phyloP scores from a whole-genome alignment of 2,329 filamentous ascomycete species.

The Diaporthe aspalathi region DNA sequence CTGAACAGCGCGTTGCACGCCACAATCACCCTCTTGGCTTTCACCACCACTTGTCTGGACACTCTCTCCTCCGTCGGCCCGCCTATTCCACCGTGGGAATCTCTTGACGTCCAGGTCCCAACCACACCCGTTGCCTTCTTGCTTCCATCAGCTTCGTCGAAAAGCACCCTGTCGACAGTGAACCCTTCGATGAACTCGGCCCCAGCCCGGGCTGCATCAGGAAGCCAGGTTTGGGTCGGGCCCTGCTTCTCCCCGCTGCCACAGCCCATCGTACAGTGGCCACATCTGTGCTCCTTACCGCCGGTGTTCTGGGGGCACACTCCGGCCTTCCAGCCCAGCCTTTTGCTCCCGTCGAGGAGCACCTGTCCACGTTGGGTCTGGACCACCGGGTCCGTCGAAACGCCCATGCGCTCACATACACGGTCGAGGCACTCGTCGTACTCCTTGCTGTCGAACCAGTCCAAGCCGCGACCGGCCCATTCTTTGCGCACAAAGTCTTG shows the following conservation, averaged over 20 bases:
- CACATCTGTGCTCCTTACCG: slow-evolving; percentile 79
- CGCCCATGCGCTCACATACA: slow-evolving; percentile 84
- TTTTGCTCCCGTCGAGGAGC: slow-evolving; percentile 79
- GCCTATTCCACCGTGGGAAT: slow-evolving; percentile 68
- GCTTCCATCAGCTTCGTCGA: slow-evolving; percentile 63
- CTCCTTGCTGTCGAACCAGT: slow-evolving; percentile 77
- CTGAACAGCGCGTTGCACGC: slow-evolving; percentile 81
- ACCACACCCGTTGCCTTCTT: slow-evolving; percentile 76
- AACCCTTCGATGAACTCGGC: slow-evolving; percentile 89
- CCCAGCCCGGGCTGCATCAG: slow-evolving; percentile 81
- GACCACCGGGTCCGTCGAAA: slow-evolving; percentile 70
- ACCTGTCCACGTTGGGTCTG: slow-evolving; percentile 80
- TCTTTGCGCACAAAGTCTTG: slow-evolving; percentile 82
- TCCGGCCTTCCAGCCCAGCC: slow-evolving; percentile 77
- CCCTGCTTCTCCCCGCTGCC: slow-evolving; percentile 81
- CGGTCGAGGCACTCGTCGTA: slow-evolving; percentile 85
- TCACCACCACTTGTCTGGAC: slow-evolving; percentile 74
- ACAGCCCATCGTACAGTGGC: slow-evolving; percentile 71
- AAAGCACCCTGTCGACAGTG: slow-evolving; percentile 75
- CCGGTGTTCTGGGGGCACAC: slow-evolving; percentile 84
- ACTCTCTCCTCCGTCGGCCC: slow-evolving; percentile 58
- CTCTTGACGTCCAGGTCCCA: slow-evolving; percentile 81
- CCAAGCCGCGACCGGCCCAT: slow-evolving; percentile 78
- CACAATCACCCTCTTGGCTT: slow-evolving; percentile 84
- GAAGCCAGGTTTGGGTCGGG: slow-evolving; percentile 80